These are phyloP conservation scores for Salix udensis DNA, from an alignment of 345 rosid genomes.

Conservation along the genomic window DNA sequence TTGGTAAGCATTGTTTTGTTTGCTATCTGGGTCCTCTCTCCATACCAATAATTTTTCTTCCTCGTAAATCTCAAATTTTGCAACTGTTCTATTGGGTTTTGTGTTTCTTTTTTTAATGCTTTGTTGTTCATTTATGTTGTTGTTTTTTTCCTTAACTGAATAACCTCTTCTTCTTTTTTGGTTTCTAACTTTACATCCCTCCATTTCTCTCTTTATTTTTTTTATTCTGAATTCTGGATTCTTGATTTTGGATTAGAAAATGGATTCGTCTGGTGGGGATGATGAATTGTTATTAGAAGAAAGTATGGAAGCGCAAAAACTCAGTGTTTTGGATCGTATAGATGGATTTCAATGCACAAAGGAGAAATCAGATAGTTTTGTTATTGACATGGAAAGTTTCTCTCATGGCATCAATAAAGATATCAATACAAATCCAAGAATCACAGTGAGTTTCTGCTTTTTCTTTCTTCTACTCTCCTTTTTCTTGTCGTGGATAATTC, in stretches of 20 bases:
- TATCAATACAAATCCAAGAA: slow-evolving; percentile 41
- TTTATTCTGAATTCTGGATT: neutral
- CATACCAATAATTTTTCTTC: neutral
- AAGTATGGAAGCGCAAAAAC: slow-evolving; percentile 26
- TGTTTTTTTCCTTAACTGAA: neutral
- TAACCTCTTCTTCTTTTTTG: neutral
- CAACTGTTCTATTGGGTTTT: slow-evolving; percentile 28
- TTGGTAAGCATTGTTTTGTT: slow-evolving; percentile 29
- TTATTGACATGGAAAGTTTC: slow-evolving; percentile 66
- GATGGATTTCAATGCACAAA: slow-evolving; percentile 42
- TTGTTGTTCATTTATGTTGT: neutral
- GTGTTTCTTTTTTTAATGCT: neutral
- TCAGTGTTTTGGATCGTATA: slow-evolving; percentile 42
- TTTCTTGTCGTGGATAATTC: neutral
- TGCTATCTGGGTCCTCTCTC: slow-evolving; percentile 10
- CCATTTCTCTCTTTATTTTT: neutral
- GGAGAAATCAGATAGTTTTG: slow-evolving; percentile 57
- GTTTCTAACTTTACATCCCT: neutral
- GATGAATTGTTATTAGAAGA: slow-evolving; percentile 12
- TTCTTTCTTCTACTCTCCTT: neutral
- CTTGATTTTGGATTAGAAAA: slow-evolving; percentile 10
- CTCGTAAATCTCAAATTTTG: neutral
- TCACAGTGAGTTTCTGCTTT: slow-evolving; percentile 36
- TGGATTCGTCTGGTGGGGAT: neutral
- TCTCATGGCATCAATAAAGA: slow-evolving; percentile 42